These are phyloP conservation scores for Eimeria mitis DNA, from an alignment of 169 alveolate species.

Conservation along the genomic window DNA sequence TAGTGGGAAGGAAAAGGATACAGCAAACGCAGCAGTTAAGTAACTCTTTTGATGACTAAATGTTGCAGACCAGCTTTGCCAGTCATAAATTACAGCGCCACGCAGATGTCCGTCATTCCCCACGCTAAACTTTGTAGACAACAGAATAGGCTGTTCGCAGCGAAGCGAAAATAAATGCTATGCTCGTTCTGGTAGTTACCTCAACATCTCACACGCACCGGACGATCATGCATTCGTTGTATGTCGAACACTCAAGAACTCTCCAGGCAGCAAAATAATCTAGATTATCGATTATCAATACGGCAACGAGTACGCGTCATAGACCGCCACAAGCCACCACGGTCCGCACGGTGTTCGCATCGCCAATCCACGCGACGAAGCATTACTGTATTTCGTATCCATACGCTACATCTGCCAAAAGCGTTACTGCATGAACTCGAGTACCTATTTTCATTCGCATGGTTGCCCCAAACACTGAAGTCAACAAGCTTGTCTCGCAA, in stretches of 20 bases:
- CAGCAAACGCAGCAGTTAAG: background rate
- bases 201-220: no score
- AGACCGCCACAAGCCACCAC: no score
- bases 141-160: no score
- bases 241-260: no score
- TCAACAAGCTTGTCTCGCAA: background rate
- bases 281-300: no score
- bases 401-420: background rate
- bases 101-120: background rate
- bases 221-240: no score
- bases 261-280: no score
- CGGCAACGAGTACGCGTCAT: no score
- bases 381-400: background rate
- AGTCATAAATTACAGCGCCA: background rate
- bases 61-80: background rate
- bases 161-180: no score
- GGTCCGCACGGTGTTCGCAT: no score
- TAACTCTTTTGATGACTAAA: background rate
- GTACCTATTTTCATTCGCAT: background rate
- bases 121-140: background rate
- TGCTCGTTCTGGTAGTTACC: no score
- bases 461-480: background rate
- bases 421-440: background rate
- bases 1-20: background rate
- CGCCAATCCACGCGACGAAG: no score